Base-by-base conservation (phyloP, 768 basidiomycete species). In the Lactifluus rugatus region DNA sequence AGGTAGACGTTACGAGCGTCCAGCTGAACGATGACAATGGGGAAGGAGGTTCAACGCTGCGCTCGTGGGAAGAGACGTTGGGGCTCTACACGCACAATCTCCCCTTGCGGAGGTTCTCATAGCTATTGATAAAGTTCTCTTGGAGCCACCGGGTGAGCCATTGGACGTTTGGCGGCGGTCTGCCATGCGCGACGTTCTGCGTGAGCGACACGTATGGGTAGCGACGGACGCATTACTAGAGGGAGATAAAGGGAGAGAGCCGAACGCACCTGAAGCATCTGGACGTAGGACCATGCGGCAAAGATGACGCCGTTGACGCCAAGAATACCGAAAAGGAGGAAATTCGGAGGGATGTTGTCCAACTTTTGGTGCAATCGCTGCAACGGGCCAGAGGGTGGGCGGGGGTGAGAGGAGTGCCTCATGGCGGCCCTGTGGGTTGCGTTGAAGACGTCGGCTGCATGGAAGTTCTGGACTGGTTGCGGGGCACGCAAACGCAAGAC, bases 1-100 rank as follows among this genome's bases (percentile, higher is more conserved):
- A 92, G 58, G 75, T 76, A 17, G 80, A 73, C 0, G 89, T 87
- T 10, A 89, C 62, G 25, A 83, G 72, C 0, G 87, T 89, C 87
- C 87, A 91, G 67, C 89, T 92, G 54, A 14, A n/a, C 28, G 6
- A 31, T 31, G 28, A 21, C 9, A 11, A 9, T 13, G 9, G 34
- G 19, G 2, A 7, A 16, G 48, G 23, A 16, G 48, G 13, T 34
- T 50, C 37, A 37, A 53, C 32, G 34, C 16, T 37, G 21, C n/a
- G 37, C 26, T 17, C 25, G 28, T 13, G n/a, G 19, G 28, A 32
- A 2, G 11, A 42, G 23, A 17, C 51, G 23, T 21, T 21, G 46
- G n/a, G n/a, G 31, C 3, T 31, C 42, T 13, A 14, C 2, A 75
- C 82, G 28, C 60, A 88, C 86, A 85, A 64, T 70, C 88, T 77